A percentile compares a stretch with the other conserved stretches of the same genome.
These are phyloP conservation scores for Rhynchospora breviuscula DNA, from an alignment of 176 grass and related monocot species.

Conservation along the genomic window DNA sequence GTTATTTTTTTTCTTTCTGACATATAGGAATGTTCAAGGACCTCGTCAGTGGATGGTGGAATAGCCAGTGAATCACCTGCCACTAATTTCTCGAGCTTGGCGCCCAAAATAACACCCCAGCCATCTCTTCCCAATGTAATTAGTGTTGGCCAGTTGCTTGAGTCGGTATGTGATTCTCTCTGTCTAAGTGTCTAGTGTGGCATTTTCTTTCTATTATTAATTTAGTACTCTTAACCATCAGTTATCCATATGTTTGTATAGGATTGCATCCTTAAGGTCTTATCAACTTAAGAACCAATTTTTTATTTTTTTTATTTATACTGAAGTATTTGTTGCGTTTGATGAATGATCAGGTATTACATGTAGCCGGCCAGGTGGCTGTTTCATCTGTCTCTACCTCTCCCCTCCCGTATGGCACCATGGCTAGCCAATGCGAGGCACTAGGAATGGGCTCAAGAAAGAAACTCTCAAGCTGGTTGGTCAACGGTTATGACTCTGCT, in stretches of 20 bases:
- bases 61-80: conserved; percentile 55
- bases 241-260: not conserved
- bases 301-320: not conserved
- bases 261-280: not conserved
- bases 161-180: conserved; percentile 56
- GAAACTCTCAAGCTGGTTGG: conserved; percentile 93
- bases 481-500: conserved; percentile 48
- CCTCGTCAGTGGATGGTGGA: conserved; percentile 76
- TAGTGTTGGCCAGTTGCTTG: conserved; percentile 83
- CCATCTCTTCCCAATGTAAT: conserved; percentile 60
- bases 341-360: conserved; percentile 57
- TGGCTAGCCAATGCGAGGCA: conserved; percentile 94
- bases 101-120: conserved; percentile 48
- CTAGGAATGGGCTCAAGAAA: conserved; percentile 78
- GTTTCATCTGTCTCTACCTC: conserved; percentile 90
- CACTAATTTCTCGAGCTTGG: conserved; percentile 56
- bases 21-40: conserved; percentile 84
- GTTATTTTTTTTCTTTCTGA: conserved; percentile 22
- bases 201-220: not conserved
- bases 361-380: conserved; percentile 92
- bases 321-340: not conserved
- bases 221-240: not conserved
- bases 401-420: conserved; percentile 79
- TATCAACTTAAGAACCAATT: not conserved
- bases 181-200: not conserved